Evolutionary conservation across 495 filamentous ascomycete genomes (phyloP), one percentile per base, ranked within the genome.

Genomic region (Penicillium cosmopolitanum): DNA sequence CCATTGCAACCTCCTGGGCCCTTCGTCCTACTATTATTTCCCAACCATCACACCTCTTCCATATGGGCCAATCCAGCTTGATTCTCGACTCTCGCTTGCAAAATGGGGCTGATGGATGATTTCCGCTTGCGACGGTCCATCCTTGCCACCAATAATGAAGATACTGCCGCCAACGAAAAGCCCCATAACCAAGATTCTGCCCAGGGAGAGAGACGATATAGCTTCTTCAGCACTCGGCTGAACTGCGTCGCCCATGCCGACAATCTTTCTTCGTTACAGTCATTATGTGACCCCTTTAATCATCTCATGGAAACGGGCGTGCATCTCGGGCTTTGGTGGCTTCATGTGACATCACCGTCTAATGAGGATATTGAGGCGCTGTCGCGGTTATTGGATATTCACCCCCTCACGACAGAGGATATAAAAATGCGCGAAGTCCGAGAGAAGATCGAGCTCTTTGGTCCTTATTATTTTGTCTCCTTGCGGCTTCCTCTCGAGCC

Each of bases 401-500:
- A 97, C 72, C 93, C 91, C 5, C 73, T 97, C 69, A 96, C 93
- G 3, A 87, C 87, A 7, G 93, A 97, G 73, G 93, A 97, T 77
- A 96, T 97, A 57, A 87, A 85, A n/a, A 90, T 86, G 3, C 90
- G 93, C 63, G 93, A 97, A 73, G 84, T 89, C 5, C 89, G 93
- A 13, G 93, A 97, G 75, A 96, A 97, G 77, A 93, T 96, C 35
- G 93, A 97, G 69, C 84, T 96, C 25, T 97, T 97, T 72, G 85
- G 87, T 6, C 85, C 87, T 10, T 97, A 96, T 76, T 97, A 96
- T 70, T 94, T 97, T 60, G 88, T 95, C 38, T 94, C 88, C 58
- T 92, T 96, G 80, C 87, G 91, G 11, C 91, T 89, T 4, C 95
- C 95, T 71, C 86, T 80, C 40, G 86, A 89, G 53, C 74, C 84